phyloP scores from a whole-genome alignment of 176 grass and related monocot species.

The Cenchrus purpureus region DNA sequence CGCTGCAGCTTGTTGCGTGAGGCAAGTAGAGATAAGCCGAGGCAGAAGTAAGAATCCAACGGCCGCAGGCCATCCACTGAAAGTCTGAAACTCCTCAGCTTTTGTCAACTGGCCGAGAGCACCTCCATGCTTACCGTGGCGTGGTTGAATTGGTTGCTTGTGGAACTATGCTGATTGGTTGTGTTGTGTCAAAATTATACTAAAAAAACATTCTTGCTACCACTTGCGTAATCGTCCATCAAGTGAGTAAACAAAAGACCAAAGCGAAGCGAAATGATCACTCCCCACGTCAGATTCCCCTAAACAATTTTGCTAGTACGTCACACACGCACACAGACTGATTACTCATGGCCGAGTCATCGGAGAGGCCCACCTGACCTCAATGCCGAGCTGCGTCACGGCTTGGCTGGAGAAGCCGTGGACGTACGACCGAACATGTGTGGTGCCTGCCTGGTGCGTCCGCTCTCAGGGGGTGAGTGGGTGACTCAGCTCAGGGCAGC shows the following conservation, averaged over 20 bases:
- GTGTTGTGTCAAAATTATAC: neutral
- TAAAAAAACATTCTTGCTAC: neutral
- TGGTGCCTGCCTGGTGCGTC: too few species aligned
- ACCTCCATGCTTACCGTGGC: too few species aligned
- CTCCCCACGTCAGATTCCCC: neutral
- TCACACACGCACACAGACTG: neutral
- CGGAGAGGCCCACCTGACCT: neutral
- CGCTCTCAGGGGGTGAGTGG: too few species aligned
- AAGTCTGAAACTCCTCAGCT: too few species aligned
- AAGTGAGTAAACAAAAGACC: neutral
- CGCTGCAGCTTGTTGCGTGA: neutral
- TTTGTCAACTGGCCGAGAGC: too few species aligned
- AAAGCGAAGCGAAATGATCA: neutral
- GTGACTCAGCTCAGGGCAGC: neutral
- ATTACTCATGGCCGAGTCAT: neutral
- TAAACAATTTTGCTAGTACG: neutral
- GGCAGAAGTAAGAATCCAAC: neutral
- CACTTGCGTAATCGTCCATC: neutral
- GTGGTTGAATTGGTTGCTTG: neutral
- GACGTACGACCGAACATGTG: conserved; percentile 1
- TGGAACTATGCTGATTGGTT: neutral
- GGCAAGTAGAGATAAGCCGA: neutral
- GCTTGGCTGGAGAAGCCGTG: neutral
- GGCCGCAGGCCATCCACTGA: too few species aligned
- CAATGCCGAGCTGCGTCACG: neutral